Evolutionary conservation across 805 yeast species (phyloP).

Genomic region (Pichia membranifaciens): DNA sequence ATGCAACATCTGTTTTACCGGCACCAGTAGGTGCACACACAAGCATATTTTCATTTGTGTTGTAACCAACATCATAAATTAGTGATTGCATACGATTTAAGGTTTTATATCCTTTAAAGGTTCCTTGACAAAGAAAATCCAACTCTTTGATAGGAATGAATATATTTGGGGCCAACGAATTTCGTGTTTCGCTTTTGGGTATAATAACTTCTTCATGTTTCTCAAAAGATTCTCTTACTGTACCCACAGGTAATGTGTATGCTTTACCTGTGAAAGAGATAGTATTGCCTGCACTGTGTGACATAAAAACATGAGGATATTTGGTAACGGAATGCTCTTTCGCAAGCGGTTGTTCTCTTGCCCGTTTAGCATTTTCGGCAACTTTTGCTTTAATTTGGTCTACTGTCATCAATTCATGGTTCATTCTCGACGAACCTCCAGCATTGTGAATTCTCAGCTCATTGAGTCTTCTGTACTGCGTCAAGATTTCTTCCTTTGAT

Average conservation of each 20-base stretch:
- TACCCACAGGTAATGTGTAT: slow-evolving; percentile 74
- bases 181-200: slow-evolving; percentile 59
- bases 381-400: slow-evolving; percentile 52
- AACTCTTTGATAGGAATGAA: slow-evolving; percentile 56
- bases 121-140: slow-evolving; percentile 75
- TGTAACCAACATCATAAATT: slow-evolving; percentile 87
- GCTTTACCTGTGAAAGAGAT: slow-evolving; percentile 78
- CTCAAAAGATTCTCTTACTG: slow-evolving; percentile 57
- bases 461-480: slow-evolving; percentile 14
- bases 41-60: slow-evolving; percentile 89
- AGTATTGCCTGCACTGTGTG: slow-evolving; percentile 60
- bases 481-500: slow-evolving; percentile 33
- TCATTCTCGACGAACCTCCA: neutral
- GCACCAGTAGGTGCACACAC: slow-evolving; percentile 99
- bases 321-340: slow-evolving; percentile 41
- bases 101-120: slow-evolving; percentile 71
- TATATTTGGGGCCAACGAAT: slow-evolving; percentile 38
- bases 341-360: slow-evolving; percentile 44
- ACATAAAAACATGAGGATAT: slow-evolving; percentile 84
- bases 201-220: slow-evolving; percentile 69
- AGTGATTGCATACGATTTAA: slow-evolving; percentile 86
- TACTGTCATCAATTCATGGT: slow-evolving; percentile 38
- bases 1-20: slow-evolving; percentile 92
- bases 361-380: slow-evolving; percentile 41
- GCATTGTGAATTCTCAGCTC: neutral